Evolutionary conservation across 192 early-diverging fungal genomes (phyloP).

Genomic region (Piromyces finnis): DNA sequence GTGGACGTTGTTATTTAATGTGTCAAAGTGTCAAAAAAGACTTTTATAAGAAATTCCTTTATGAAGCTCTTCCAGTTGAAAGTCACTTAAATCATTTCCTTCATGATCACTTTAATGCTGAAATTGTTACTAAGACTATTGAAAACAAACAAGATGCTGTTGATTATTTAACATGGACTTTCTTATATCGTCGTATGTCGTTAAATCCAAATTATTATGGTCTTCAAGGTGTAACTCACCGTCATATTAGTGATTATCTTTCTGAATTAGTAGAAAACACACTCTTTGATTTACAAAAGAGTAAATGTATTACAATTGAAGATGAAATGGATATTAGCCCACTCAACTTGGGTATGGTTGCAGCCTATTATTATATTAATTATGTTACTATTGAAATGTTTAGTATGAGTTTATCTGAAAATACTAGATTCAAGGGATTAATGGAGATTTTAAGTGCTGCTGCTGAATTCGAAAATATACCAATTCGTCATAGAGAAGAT

Average conservation of each 20-base stretch:
- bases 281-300: slow-evolving; percentile 62
- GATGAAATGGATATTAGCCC: slow-evolving; percentile 57
- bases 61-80: slow-evolving; percentile 90
- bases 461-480: slow-evolving; percentile 79
- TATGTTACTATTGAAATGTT: slow-evolving; percentile 90
- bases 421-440: slow-evolving; percentile 76
- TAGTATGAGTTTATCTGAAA: slow-evolving; percentile 62
- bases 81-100: slow-evolving; percentile 83
- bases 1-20: slow-evolving; percentile 76
- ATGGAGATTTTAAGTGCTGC: slow-evolving; percentile 87
- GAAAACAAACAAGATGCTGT: slow-evolving; percentile 97
- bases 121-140: slow-evolving; percentile 86
- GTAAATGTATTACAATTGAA: slow-evolving; percentile 60
- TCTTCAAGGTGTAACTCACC: slow-evolving; percentile 62
- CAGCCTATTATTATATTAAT: slow-evolving; percentile 92
- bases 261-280: slow-evolving; percentile 91
- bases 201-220: slow-evolving; percentile 90
- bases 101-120: slow-evolving; percentile 95
- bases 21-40: slow-evolving; percentile 86
- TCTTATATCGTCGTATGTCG: slow-evolving; percentile 87
- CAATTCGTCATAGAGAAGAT: slow-evolving; percentile 89
- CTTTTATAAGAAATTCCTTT: slow-evolving; percentile 94
- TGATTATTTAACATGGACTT: slow-evolving; percentile 97
- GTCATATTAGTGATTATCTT: slow-evolving; percentile 78
- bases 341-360: slow-evolving; percentile 91